Conservation (phyloP, 768 basidiomycete genomes). For the Myochromella boudieri region DNA sequence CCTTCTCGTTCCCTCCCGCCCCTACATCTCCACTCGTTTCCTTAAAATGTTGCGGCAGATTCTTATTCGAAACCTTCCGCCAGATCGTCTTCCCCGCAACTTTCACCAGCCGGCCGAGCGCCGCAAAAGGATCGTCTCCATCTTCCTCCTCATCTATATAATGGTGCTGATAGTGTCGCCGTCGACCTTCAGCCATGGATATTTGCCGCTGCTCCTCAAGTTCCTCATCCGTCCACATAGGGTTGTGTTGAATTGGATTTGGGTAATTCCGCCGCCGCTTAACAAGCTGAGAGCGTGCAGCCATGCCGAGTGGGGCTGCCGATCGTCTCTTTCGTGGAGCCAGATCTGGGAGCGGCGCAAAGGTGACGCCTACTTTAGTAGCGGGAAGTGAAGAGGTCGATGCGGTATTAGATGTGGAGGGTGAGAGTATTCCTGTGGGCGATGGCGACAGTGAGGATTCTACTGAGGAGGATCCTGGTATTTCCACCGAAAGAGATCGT, state of each 20-base stretch:
- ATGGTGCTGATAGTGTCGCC: conserved; percentile 15
- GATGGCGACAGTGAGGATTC: conserved; percentile 15
- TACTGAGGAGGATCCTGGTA: conserved; percentile 10
- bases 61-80: conserved; percentile 45
- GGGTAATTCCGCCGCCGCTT: conserved; percentile 26
- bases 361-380: conserved; percentile 41
- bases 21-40: conserved; percentile 13
- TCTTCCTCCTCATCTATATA: conserved; percentile 18
- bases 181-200: conserved; percentile 19
- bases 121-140: conserved; percentile 48
- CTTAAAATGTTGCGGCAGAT: conserved; percentile 22
- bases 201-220: conserved; percentile 30
- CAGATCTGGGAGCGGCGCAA: conserved; percentile 58
- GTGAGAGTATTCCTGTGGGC: conserved; percentile 45
- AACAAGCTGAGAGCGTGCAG: conserved; percentile 44
- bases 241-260: conserved; percentile 10
- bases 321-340: conserved; percentile 50
- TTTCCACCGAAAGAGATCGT: conserved; percentile 10
- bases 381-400: conserved; percentile 32
- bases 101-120: conserved; percentile 52
- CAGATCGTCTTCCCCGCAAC: conserved; percentile 50
- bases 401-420: conserved; percentile 35
- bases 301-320: conserved; percentile 52
- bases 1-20: conserved; percentile 13
- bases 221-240: conserved; percentile 41